Base-by-base conservation (phyloP, 2,329 filamentous ascomycete species). In the Dactylellina haptotyla region DNA sequence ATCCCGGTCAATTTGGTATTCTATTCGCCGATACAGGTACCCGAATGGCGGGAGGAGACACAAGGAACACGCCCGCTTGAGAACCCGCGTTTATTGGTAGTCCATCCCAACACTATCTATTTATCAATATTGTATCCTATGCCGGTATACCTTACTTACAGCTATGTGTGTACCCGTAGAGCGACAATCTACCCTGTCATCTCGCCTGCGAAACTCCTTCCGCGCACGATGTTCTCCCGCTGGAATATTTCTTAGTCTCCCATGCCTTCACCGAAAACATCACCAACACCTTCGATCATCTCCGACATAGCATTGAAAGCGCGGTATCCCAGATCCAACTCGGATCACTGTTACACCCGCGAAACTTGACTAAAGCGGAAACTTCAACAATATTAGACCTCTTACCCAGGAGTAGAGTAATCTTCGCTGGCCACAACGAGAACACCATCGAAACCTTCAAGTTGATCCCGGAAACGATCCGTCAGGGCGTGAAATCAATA, bases 11-110 rank as follows among this genome's bases (percentile, higher is more conserved):
- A 39, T 32, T 63, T 63, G 9, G 32, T 63, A 18, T 63, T 63
- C 25, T n/a, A 63, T 18, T 50, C 58, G 2, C 23, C 32, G 10
- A 39, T 51, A 12, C 45, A 63, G 28, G 41, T 23, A 26, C 16
- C 12, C 25, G 58, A 63, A 53, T 63, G 58, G 58, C 45, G 58
- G 4, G 30, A 53, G 12, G 45, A 63, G 16, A 51, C 53, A 46
- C 26, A 41, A 10, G 23, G 18, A 32, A 14, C 12, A 32, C 8
- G 16, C 5, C n/a, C 16, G 9, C 16, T 26, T 5, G 20, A n/a
- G 6, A 56, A 56, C 14, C 28, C 45, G 20, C 25, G 18, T 5
- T 9, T 3, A 3, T 9, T 23, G 39, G 39, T 43, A 43, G 10
- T 20, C 41, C 5, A 45, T 45, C 8, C 41, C 10, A 45, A 5